phyloP scores from a whole-genome alignment of 2,329 filamentous ascomycete genomes.

The Fusarium drepaniforme region DNA sequence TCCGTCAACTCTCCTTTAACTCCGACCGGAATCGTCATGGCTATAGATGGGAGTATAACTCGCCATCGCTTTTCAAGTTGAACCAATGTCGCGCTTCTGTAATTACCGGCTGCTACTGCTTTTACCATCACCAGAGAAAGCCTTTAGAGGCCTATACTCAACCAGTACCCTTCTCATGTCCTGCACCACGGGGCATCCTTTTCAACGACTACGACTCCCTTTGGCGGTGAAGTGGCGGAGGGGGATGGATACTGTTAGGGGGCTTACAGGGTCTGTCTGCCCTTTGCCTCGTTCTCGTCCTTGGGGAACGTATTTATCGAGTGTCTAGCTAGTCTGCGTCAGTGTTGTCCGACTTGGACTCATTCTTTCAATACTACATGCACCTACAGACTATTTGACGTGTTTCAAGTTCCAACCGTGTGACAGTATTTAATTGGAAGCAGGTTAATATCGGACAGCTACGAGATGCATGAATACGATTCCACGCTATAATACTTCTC shows the following conservation, averaged over 20 bases:
- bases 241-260: conserved; percentile 5
- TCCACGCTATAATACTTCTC: background rate
- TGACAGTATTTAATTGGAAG: background rate
- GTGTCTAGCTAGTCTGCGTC: conserved; percentile 4
- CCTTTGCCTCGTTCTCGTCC: conserved; percentile 10
- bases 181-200: background rate
- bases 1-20: conserved; percentile 12
- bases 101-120: conserved; percentile 18
- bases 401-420: background rate
- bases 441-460: background rate
- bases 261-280: conserved; percentile 6
- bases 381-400: background rate
- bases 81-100: conserved; percentile 20
- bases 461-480: background rate
- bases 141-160: conserved; percentile 3
- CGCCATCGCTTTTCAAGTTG: background rate
- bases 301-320: conserved; percentile 4
- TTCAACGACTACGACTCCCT: conserved; percentile 7
- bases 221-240: background rate
- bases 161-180: conserved; percentile 16
- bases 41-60: background rate
- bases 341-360: background rate
- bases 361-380: conserved; percentile 12
- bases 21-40: background rate
- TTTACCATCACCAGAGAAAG: conserved; percentile 13